Evolutionary conservation across 2,329 filamentous ascomycete species (phyloP).

Genomic region (Aureobasidium leucospermi): DNA sequence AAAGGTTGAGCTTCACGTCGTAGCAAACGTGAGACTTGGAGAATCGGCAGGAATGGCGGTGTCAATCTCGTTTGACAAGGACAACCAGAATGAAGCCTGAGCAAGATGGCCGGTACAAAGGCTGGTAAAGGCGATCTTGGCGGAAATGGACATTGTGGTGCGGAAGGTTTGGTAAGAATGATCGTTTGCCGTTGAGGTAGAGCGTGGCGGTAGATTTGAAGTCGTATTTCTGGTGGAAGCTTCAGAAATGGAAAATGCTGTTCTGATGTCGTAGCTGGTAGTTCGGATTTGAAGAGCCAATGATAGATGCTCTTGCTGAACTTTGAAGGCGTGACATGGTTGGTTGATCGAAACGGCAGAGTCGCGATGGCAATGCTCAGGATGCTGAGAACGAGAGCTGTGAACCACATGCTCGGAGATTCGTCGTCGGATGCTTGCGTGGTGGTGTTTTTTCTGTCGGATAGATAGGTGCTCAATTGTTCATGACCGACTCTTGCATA

Average conservation of each 20-base stretch:
- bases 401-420: background rate
- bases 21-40: background rate
- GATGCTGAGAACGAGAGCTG: background rate
- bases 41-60: background rate
- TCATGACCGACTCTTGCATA: no score
- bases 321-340: background rate
- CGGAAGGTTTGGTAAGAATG: background rate
- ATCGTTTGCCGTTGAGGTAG: background rate
- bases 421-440: background rate
- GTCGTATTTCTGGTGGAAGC: background rate
- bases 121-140: background rate
- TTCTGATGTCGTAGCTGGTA: background rate
- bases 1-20: background rate
- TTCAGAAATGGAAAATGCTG: background rate
- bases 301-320: background rate
- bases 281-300: background rate
- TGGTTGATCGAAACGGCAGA: background rate
- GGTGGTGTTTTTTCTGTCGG: background rate
- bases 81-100: background rate
- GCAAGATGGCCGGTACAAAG: background rate
- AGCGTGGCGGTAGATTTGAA: background rate
- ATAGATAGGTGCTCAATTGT: no score
- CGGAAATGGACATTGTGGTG: background rate
- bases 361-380: background rate
- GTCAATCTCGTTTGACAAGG: background rate